Base-by-base conservation (phyloP, 768 basidiomycete genomes). In the Amanita rimosa region DNA sequence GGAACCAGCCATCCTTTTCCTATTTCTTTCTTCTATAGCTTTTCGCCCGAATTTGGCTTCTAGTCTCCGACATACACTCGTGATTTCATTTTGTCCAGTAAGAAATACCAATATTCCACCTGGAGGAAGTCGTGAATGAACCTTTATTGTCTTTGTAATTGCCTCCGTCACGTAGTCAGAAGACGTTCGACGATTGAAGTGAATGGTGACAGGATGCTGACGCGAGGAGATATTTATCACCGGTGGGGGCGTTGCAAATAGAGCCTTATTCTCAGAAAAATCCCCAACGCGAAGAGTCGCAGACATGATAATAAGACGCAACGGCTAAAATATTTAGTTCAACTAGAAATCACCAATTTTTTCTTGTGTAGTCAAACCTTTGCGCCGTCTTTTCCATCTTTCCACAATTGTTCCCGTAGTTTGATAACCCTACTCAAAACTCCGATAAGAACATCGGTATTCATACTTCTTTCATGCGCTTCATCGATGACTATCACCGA, bases 251-350 rank as follows among this genome's bases (percentile, higher is more conserved):
- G 71, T 69, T 0, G 80, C 53, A 65, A 99, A 99, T 1, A 99
- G 70, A 0, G 78, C 76, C 50, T 65, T 76, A 63, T 98, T 98
- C 52, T 85, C 81, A 1, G 85, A 79, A 56, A 99, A 98, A 64
- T 98, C 96, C 53, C 80, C 79, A 42, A 97, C 83, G 21, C 93
- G 88, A 5, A 98, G 77, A 0, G 96, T 98, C 3, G 96, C 96
- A 11, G 96, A 99, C 96, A 99, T 99, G 65, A 99, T 96, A 52
- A 98, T 78, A 44, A 99, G 71, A 16, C 96, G 83, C 13, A 99
- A 64, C 9, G 94, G 95, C 82, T 88, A 56, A 6, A 42, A 42
- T 31, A 29, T 14, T 19, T 29, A 26, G n/a, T 35, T 33, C 14
- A 47, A 39, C 26, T 19, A 54, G 42, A 11, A 55, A 39, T 48